Evolutionary conservation across 2,329 filamentous ascomycete species (phyloP).

Genomic region (Cladosporium velox): DNA sequence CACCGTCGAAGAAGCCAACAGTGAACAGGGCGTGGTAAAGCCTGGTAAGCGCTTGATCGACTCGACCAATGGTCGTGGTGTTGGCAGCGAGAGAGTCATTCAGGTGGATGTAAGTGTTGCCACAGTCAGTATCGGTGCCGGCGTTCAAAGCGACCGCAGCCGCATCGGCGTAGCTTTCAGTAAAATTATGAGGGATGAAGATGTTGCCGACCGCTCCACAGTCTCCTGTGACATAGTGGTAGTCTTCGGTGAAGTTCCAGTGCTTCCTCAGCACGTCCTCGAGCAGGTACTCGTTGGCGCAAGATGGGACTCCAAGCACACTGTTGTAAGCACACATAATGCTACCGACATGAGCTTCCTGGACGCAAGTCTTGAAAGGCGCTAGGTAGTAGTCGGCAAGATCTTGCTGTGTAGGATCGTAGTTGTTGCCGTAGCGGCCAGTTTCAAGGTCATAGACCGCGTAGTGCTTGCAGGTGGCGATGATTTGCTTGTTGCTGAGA

Average conservation of each 20-base stretch:
- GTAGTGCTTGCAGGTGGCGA: conserved; percentile 38
- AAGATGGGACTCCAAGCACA: conserved; percentile 61
- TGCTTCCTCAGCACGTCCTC: conserved; percentile 61
- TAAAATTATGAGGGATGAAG: conserved; percentile 47
- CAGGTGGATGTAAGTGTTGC: conserved; percentile 48
- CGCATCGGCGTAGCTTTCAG: conserved; percentile 45
- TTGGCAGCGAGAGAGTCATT: conserved; percentile 43
- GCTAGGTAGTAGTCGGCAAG: conserved; percentile 65
- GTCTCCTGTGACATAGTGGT: conserved; percentile 63
- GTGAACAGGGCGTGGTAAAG: conserved; percentile 55
- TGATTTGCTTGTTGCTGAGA: conserved; percentile 38
- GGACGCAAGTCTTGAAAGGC: conserved; percentile 56
- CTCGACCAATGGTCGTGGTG: conserved; percentile 45
- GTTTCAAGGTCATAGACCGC: conserved; percentile 40
- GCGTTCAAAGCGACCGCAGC: conserved; percentile 52
- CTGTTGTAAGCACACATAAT: conserved; percentile 63
- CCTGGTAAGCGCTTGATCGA: conserved; percentile 53
- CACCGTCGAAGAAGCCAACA: conserved; percentile 58
- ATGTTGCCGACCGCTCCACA: conserved; percentile 65
- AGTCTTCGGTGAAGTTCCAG: conserved; percentile 59
- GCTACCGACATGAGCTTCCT: conserved; percentile 43
- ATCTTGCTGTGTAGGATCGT: conserved; percentile 60
- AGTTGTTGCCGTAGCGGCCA: conserved; percentile 50
- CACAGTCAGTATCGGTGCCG: conserved; percentile 57
- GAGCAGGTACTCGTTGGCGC: conserved; percentile 61